Base-by-base conservation (phyloP, 495 filamentous ascomycete species). In the Diplogelasinospora grovesii region DNA sequence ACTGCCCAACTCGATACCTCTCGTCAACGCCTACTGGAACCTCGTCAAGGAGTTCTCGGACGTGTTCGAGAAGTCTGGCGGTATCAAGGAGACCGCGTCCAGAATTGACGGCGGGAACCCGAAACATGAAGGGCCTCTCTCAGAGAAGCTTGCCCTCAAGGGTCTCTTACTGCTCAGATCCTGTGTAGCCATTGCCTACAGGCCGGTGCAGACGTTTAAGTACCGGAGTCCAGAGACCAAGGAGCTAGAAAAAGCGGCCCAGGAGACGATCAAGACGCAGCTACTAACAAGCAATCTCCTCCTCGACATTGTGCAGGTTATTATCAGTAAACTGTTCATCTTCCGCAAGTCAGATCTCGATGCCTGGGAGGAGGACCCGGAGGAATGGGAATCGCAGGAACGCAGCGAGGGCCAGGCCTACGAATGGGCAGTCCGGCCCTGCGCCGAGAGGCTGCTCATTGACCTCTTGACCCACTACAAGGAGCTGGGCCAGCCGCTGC, bases 371-470 rank as follows among this genome's bases (percentile, higher is more conserved):
- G 83, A 88, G 49, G 86, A 92, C 29, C 87, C 89, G 0, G 85
- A 96, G 52, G 85, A 89, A 34, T 98, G 90, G 92, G 88, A 94
- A 52, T 76, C 78, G 43, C 75, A 75, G 52, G 86, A 94, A 64
- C 83, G 92, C 40, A 82, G 77, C 28, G 74, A 81, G 36, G 77
- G 85, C 14, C 82, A 87, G 43, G 81, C 81, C 5, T 93, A 81
- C 75, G 86, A 95, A 50, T 93, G 88, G 64, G 78, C 88, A 19
- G 78, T 97, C 28, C 79, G 88, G 6, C 83, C 87, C 0, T 98
- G 92, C 54, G 82, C 89, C 0, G 89, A 97, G 61, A 93, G 89
- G 59, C 71, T 98, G 11, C 94, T 96, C 58, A 71, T 97, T 50
- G 92, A 96, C 49, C 73, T 98, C 1, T 74, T 95, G 18, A 84